Base-by-base conservation (phyloP, 495 filamentous ascomycete species). In the Cercophora sp. region DNA sequence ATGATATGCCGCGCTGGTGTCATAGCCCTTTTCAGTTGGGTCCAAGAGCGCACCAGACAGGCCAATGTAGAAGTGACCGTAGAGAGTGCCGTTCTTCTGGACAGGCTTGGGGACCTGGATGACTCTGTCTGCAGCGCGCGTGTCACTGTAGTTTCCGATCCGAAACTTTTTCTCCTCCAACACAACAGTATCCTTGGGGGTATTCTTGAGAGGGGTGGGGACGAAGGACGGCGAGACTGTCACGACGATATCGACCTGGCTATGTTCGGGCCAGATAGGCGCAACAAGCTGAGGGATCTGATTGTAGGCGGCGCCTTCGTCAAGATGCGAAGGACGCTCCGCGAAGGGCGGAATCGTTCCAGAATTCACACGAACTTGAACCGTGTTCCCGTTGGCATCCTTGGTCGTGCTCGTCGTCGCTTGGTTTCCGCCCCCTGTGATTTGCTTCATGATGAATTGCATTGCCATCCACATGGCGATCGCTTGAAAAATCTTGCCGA, bases 31-130 rank as follows among this genome's bases (percentile, higher is more conserved):
- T 20, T 80, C 77, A 4, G 76, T 72, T 2, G 93, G 93, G 60
- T 97, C 94, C 19, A 96, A 66, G 19, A 79, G 70, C 40, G 79
- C 74, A 11, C 91, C 92, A 5, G 84, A 75, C 37, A 92, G 77
- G 8, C 80, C 87, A 54, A 98, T 74, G 59, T 89, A 96, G 61
- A 96, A 92, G 67, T 98, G 93, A 5, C 86, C 91, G 82, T 87
- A 98, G 10, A 97, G 75, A 1, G 93, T 96, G 27, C 89, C 91
- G 64, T 97, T 97, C 49, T 89, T 80, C 69, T 96, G 90, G 2
- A 94, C 91, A 23, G 81, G 71, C 55, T 78, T 78, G 2, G 93
- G 92, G 8, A 97, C 80, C 24, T 76, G 67, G 62, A 97, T 88
- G 32, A 73, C 80, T n/a, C 86, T 87, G 41, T 90, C 83, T 34